Evolutionary conservation across 2,329 filamentous ascomycete genomes (phyloP), one percentile per base, ranked within the genome.

Genomic region (Paraphoma sp.): DNA sequence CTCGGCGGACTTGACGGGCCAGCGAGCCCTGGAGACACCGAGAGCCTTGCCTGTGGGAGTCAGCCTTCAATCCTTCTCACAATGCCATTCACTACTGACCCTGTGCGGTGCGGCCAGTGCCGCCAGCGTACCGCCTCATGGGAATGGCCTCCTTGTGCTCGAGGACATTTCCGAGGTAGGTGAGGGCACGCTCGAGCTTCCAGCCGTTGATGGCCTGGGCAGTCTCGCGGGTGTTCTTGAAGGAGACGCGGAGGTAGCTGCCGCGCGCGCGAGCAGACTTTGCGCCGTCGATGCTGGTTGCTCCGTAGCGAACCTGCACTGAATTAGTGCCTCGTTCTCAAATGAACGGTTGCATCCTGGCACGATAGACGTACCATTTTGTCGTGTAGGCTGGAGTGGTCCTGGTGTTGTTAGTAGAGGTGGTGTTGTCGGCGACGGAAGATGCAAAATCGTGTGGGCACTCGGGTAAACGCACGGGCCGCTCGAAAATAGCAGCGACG

Each of bases 141-240:
- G 95, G 94, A 75, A 99, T 91, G 70, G 93, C 94, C 89, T 99
- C 95, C 83, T 90, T 92, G 87, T 99, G 92, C 83, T 90, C 90
- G 84, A 92, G 88, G 77, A 99, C 95, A 83, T 99, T 98, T 87
- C 97, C 92, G 80, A 99, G 92, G 89, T 96, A 99, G 80, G 89
- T 89, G 74, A 97, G 84, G 77, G 95, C 95, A 79, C 95, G 93
- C 84, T 92, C 87, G 79, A 98, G 82, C 87, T 97, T 97, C 93
- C 93, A 97, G 84, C 94, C 94, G 85, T 95, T 98, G 89, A 99
- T 97, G 78, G 93, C 93, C 87, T 98, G 95, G 69, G 96, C 95
- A 72, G 94, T 97, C 87, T 99, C 96, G 80, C 95, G 93, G 81
- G 95, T 99, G 90, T 99, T 99, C 90, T 99, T 99, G 92, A 97